phyloP scores from a whole-genome alignment of 192 early-diverging fungal species.

The Powellomyces hirtus region DNA sequence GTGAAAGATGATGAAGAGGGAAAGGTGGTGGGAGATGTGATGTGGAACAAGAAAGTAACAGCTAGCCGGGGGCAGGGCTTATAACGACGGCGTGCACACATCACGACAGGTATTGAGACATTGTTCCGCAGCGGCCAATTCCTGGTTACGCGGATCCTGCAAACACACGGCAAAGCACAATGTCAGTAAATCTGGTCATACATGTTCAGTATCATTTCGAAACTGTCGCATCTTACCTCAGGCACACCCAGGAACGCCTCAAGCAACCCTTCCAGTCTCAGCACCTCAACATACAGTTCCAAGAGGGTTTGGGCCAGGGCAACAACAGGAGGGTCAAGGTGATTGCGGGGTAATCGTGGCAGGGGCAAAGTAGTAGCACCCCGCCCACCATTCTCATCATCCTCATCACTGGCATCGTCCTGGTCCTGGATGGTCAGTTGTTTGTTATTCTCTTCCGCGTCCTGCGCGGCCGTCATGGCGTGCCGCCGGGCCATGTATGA shows the following conservation, averaged over 20 bases:
- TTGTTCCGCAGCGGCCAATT: slow-evolving; percentile 5
- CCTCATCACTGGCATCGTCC: background rate
- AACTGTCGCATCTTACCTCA: slow-evolving; percentile 17
- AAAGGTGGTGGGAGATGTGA: too few species aligned
- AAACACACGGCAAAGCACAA: background rate
- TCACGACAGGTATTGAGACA: too few species aligned
- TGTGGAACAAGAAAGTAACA: too few species aligned
- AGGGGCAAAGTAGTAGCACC: slow-evolving; percentile 7
- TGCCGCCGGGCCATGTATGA: slow-evolving; percentile 29
- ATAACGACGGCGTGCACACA: too few species aligned
- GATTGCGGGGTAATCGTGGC: background rate
- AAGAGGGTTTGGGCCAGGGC: slow-evolving; percentile 16
- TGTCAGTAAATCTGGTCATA: background rate
- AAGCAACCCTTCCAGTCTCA: slow-evolving; percentile 30
- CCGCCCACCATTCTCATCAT: background rate
- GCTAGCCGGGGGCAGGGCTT: too few species aligned
- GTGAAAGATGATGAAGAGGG: too few species aligned
- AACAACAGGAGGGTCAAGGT: background rate
- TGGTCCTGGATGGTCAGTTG: too few species aligned
- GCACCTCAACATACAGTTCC: slow-evolving; percentile 33
- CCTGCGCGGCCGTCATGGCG: background rate
- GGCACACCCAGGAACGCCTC: slow-evolving; percentile 28
- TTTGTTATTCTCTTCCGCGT: background rate
- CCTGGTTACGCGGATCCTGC: slow-evolving; percentile 9
- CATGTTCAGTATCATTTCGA: background rate